Evolutionary conservation across 306 rosid species (phyloP).

Genomic region (Notholithocarpus densiflorus): DNA sequence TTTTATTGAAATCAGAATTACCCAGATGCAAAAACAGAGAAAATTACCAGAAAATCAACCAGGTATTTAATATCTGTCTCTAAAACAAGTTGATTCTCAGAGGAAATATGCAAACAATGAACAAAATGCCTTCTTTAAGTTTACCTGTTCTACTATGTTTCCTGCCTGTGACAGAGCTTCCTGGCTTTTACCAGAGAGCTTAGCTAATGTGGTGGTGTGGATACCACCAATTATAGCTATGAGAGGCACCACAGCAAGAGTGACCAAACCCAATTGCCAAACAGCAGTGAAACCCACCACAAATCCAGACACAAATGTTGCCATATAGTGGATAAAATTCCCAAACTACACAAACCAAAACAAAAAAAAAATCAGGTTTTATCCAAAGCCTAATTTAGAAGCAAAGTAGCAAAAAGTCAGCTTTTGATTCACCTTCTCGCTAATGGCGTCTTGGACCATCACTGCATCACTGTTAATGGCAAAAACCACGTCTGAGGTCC

Average conservation of each 20-base stretch:
- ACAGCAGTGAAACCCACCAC: constrained; percentile 95
- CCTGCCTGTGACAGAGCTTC: constrained; percentile 93
- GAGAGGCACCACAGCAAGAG: constrained; percentile 92
- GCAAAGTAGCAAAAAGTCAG: not conserved
- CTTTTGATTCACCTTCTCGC: constrained; percentile 74
- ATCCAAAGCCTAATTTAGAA: constrained; percentile 5
- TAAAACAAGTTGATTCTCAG: not conserved
- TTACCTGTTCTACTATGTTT: constrained; percentile 88
- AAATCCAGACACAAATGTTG: constrained; percentile 94
- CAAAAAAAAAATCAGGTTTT: not conserved
- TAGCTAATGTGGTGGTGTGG: constrained; percentile 76
- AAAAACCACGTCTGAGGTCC: constrained; percentile 89
- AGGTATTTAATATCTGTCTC: not conserved
- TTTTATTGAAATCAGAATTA: constrained; percentile 23
- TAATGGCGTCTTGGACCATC: constrained; percentile 96
- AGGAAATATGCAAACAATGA: not conserved
- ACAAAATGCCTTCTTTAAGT: not conserved
- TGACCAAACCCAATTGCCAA: constrained; percentile 95
- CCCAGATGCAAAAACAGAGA: constrained; percentile 22
- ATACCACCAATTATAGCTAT: constrained; percentile 90
- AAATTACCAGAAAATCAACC: not conserved
- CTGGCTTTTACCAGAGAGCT: constrained; percentile 85
- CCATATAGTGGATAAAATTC: constrained; percentile 94
- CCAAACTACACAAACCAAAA: constrained; percentile 71
- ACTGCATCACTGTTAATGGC: constrained; percentile 94